phyloP scores from a whole-genome alignment of 1,139 yeast species.

The Blastobotrys indianensis region DNA sequence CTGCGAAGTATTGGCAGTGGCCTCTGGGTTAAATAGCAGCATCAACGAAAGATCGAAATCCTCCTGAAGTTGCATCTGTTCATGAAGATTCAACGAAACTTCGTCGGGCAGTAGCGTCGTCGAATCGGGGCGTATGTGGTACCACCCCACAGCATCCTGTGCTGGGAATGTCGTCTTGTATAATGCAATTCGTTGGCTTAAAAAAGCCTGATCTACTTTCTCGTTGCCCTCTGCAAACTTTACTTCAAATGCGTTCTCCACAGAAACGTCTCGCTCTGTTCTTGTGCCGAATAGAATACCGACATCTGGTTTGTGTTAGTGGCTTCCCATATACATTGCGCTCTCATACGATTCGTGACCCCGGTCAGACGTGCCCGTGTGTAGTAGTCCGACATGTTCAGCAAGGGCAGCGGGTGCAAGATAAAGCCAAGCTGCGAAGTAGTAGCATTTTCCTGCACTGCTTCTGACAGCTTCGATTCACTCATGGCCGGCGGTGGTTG shows the following conservation, averaged over 20 bases:
- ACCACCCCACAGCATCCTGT: slow-evolving; percentile 33
- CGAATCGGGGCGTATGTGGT: slow-evolving; percentile 23
- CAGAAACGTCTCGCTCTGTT: slow-evolving; percentile 26
- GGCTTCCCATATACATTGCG: slow-evolving; percentile 3
- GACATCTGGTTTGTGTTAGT: slow-evolving; percentile 20
- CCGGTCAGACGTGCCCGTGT: slow-evolving; percentile 26
- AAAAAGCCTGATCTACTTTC: slow-evolving; percentile 22
- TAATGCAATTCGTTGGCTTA: slow-evolving; percentile 24
- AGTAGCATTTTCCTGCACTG: not conserved
- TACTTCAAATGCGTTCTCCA: slow-evolving; percentile 33
- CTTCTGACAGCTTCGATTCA: no score
- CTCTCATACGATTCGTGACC: slow-evolving; percentile 20
- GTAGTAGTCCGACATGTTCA: slow-evolving; percentile 34
- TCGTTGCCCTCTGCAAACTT: slow-evolving; percentile 15
- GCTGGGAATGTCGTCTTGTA: slow-evolving; percentile 31
- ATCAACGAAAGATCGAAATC: slow-evolving; percentile 21
- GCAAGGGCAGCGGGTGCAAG: slow-evolving; percentile 34
- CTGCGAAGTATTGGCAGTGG: slow-evolving; percentile 14
- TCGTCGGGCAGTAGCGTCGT: slow-evolving; percentile 19
- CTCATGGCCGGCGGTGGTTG: no score
- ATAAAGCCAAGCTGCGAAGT: slow-evolving; percentile 17
- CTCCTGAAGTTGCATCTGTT: slow-evolving; percentile 18
- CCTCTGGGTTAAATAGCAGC: slow-evolving; percentile 20
- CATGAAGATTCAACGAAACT: slow-evolving; percentile 20
- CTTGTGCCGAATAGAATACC: slow-evolving; percentile 34